phyloP scores from a whole-genome alignment of 1,284 basidiomycete genomes.

The Salmacisia buchloeana region DNA sequence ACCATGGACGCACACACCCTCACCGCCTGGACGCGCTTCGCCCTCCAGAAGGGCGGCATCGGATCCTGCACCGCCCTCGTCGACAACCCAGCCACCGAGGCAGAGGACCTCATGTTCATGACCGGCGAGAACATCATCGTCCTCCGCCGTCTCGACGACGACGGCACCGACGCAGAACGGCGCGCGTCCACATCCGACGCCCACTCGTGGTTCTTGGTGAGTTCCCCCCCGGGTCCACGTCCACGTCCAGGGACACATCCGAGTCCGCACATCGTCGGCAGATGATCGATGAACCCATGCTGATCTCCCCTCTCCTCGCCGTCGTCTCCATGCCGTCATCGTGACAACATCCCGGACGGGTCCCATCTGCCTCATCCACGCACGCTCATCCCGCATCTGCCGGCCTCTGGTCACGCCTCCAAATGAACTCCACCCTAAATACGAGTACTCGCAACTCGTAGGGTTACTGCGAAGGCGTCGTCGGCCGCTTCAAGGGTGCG shows the following conservation, averaged over 20 bases:
- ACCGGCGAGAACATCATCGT: conserved; percentile 46
- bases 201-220: conserved; percentile 20
- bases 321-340: too few species aligned
- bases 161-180: conserved; percentile 16
- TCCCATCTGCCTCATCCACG: too few species aligned
- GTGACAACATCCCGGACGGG: too few species aligned
- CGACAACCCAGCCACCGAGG: conserved; percentile 39
- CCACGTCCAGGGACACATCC: too few species aligned
- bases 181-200: conserved; percentile 11
- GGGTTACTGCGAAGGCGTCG: conserved; percentile 84
- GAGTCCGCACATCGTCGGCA: neutral
- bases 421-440: neutral
- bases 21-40: conserved; percentile 49
- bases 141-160: conserved; percentile 37
- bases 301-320: too few species aligned
- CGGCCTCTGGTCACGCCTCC: too few species aligned
- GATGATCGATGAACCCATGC: neutral
- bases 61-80: conserved; percentile 43
- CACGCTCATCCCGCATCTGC: neutral
- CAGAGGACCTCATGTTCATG: conserved; percentile 47
- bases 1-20: conserved; percentile 48
- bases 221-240: neutral
- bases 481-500: conserved; percentile 68
- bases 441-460: conserved; percentile 37
- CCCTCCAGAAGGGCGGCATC: conserved; percentile 48